Conservation (phyloP, 257 asterid species). For the Solanum rostratum region DNA sequence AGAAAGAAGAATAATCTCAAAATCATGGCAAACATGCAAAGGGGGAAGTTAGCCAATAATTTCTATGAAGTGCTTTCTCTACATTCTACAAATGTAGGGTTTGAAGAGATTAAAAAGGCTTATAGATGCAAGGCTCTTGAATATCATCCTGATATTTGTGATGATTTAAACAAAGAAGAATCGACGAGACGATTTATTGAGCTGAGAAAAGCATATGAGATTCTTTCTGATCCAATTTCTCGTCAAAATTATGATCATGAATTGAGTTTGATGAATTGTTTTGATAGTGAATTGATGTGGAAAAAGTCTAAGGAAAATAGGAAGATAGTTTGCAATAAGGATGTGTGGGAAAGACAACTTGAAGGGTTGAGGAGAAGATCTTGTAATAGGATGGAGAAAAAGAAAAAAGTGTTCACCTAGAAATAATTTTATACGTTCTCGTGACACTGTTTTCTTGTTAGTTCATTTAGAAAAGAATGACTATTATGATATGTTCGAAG, state of each 20-base stretch:
- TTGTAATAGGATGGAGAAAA: constrained; percentile 13
- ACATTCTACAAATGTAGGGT: constrained; percentile 15
- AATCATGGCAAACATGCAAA: neutral
- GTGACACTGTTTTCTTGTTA: neutral
- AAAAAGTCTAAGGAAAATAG: neutral
- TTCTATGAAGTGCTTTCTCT: constrained; percentile 32
- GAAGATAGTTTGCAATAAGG: constrained; percentile 1
- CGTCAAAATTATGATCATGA: constrained; percentile 23
- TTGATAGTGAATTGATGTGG: neutral
- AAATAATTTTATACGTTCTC: neutral
- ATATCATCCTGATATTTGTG: constrained; percentile 40
- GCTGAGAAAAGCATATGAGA: constrained; percentile 32
- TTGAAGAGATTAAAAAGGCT: constrained; percentile 45
- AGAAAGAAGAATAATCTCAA: neutral
- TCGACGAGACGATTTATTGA: constrained; percentile 26
- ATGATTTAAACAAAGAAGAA: constrained; percentile 15
- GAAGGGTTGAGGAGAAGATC: constrained; percentile 23
- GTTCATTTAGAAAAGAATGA: neutral
- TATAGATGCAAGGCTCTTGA: constrained; percentile 31
- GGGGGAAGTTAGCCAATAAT: constrained; percentile 3
- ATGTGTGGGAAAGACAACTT: constrained; percentile 50
- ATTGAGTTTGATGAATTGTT: constrained; percentile 1
- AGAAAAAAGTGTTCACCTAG: neutral
- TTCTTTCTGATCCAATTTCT: constrained; percentile 28
- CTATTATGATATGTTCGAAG: neutral